Base-by-base conservation (phyloP, 345 rosid genomes). In the Arabis hirsuta region DNA sequence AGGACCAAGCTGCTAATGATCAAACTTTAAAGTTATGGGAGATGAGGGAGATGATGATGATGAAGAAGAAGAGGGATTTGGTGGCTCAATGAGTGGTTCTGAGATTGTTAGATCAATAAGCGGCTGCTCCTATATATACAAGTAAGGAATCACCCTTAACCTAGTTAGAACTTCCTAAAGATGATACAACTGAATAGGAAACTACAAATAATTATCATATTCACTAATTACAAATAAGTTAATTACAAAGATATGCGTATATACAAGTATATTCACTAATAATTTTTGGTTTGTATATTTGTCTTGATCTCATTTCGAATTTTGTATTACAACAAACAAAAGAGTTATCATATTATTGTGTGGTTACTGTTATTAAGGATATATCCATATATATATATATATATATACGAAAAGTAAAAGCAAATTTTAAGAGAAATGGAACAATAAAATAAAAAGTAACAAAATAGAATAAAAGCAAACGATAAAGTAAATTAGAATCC, bases 51-150 rank as follows among this genome's bases (percentile, higher is more conserved):
- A 22, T 22, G 24, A 22, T 22, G 64, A 45, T 63, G 56, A 61
- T 60, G 73, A 67, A 59, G 46, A 67, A 34, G 29, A 73, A 65
- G 34, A 67, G 62, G 44, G 78, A 74, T 12, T 45, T 67, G 24
- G 54, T 68, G 69, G 72, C 44, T 67, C 79, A 16, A 16, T 16
- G 16, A 16, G 16, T 0, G 16, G 16, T 16, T 16, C 16, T 16
- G 16, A 16, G 16, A 16, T 16, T 16, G 16, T 16, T 16, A 16
- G 16, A 16, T 16, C 16, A 16, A 16, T 16, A 16, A 16, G 16
- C 16, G 16, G 16, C 16, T 16, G 24, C 24, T 22, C 24, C 2
- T 22, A 22, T 22, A 22, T 22, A 22, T 22, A 22, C 24, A 22
- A 22, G 24, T 22, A 22, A 22, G 24, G 24, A 2, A 22, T 22